A percentile compares a stretch with the other conserved stretches of the same genome.
phyloP scores from a whole-genome alignment of 2,329 filamentous ascomycete genomes.

The Grosmannia huntii region DNA sequence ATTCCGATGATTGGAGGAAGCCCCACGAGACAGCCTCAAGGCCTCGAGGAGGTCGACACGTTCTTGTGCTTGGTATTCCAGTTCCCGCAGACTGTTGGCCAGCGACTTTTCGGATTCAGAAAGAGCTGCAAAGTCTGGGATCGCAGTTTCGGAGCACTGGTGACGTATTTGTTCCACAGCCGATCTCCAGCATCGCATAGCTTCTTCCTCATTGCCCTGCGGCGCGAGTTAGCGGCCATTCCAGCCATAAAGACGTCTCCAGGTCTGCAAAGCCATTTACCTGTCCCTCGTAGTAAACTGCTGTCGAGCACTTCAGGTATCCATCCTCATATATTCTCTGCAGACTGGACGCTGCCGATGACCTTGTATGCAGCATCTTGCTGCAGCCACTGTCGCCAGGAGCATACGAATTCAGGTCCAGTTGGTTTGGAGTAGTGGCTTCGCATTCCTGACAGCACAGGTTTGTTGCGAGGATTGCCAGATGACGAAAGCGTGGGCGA shows the following conservation, averaged over 20 bases:
- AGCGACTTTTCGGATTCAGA: constrained; percentile 76
- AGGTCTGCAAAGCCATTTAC: constrained; percentile 29
- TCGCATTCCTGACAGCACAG: background rate
- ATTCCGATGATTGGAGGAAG: constrained; percentile 17
- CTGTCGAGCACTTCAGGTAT: constrained; percentile 88
- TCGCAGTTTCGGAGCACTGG: constrained; percentile 55
- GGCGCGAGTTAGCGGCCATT: background rate
- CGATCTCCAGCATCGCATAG: constrained; percentile 77
- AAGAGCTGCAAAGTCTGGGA: constrained; percentile 18
- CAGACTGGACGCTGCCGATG: constrained; percentile 48
- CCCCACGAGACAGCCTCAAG: constrained; percentile 51
- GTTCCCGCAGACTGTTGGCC: constrained; percentile 64
- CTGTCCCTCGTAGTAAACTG: constrained; percentile 90
- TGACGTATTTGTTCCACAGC: constrained; percentile 84
- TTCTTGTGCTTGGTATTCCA: constrained; percentile 89
- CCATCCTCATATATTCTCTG: constrained; percentile 98
- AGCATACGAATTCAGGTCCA: constrained; percentile 7
- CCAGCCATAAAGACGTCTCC: background rate
- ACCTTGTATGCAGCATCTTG: constrained; percentile 41
- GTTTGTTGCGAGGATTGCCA: background rate
- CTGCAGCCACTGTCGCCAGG: constrained; percentile 7
- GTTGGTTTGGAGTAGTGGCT: background rate
- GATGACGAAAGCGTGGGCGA: too few species aligned
- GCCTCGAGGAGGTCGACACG: constrained; percentile 80
- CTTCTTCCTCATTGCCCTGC: constrained; percentile 83